phyloP scores from a whole-genome alignment of 225 moss, liverwort and hornwort species.

The Antitrichia curtipendula region DNA sequence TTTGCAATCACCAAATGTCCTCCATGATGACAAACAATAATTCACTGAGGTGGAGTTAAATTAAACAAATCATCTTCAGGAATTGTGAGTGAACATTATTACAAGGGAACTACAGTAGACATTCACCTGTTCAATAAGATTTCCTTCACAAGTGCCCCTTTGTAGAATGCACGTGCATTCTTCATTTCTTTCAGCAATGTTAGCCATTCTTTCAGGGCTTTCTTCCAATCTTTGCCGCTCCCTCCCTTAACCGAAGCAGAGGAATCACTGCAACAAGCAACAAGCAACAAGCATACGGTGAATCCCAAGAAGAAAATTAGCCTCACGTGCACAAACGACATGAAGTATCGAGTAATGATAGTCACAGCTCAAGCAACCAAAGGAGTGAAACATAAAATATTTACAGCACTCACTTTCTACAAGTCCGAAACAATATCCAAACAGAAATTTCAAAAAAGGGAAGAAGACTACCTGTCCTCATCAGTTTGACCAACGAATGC shows the following conservation, averaged over 20 bases:
- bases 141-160: constrained; percentile 59
- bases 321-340: neutral
- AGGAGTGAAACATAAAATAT: neutral
- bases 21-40: neutral
- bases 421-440: neutral
- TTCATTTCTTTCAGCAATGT: constrained; percentile 63
- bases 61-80: neutral
- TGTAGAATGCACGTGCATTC: constrained; percentile 75
- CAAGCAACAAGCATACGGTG: neutral
- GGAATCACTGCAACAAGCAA: constrained; percentile 24
- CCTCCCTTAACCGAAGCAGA: constrained; percentile 13
- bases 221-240: constrained; percentile 84
- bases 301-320: neutral
- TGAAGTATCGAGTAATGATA: neutral
- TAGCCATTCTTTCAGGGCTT: constrained; percentile 80
- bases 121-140: constrained; percentile 53
- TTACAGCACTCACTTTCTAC: neutral
- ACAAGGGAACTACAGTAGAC: neutral
- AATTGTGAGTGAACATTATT: neutral
- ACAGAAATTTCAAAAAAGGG: neutral
- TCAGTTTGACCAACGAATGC: constrained; percentile 58
- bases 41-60: neutral
- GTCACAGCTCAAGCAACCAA: neutral
- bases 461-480: constrained; percentile 24
- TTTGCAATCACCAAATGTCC: neutral